Evolutionary conservation across 192 early-diverging fungal genomes (phyloP).

Genomic region (Piromyces finnis): DNA sequence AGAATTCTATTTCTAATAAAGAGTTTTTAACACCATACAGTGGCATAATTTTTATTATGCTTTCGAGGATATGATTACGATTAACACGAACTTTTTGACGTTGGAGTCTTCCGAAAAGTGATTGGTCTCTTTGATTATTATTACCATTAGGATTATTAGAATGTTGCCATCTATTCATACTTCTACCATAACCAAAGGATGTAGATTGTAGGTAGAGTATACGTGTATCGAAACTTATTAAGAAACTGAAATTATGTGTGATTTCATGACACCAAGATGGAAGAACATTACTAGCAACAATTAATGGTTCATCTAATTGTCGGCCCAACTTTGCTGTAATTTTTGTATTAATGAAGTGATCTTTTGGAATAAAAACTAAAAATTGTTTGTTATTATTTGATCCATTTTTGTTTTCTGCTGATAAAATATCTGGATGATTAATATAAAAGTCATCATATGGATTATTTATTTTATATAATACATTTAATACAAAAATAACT

Average conservation of each 20-base stretch:
- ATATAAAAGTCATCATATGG: not conserved
- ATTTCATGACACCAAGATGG: slow-evolving; percentile 57
- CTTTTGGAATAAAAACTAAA: not conserved
- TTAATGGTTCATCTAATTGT: slow-evolving; percentile 75
- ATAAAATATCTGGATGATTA: not conserved
- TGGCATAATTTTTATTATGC: slow-evolving; percentile 68
- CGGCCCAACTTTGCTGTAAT: slow-evolving; percentile 66
- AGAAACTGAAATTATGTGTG: slow-evolving; percentile 43
- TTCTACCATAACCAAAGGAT: slow-evolving; percentile 70
- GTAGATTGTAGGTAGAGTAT: slow-evolving; percentile 62
- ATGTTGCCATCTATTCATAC: slow-evolving; percentile 49
- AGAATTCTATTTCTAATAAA: slow-evolving; percentile 78
- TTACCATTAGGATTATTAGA: not conserved
- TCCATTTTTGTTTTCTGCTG: not conserved
- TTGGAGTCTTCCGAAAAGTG: slow-evolving; percentile 48
- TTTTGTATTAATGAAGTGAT: slow-evolving; percentile 61
- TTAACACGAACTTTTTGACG: slow-evolving; percentile 77
- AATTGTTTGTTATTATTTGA: not conserved
- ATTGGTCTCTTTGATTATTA: slow-evolving; percentile 12
- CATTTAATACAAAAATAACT: not conserved
- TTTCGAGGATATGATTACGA: slow-evolving; percentile 53
- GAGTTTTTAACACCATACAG: slow-evolving; percentile 51
- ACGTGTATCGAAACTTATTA: slow-evolving; percentile 70
- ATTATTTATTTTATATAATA: not conserved
- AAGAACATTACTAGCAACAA: slow-evolving; percentile 63